A percentile compares a stretch with the other conserved stretches of the same genome.
These are phyloP conservation scores for Mediolabrus comicus DNA, from an alignment of 108 stramenopile species.

Conservation along the genomic window DNA sequence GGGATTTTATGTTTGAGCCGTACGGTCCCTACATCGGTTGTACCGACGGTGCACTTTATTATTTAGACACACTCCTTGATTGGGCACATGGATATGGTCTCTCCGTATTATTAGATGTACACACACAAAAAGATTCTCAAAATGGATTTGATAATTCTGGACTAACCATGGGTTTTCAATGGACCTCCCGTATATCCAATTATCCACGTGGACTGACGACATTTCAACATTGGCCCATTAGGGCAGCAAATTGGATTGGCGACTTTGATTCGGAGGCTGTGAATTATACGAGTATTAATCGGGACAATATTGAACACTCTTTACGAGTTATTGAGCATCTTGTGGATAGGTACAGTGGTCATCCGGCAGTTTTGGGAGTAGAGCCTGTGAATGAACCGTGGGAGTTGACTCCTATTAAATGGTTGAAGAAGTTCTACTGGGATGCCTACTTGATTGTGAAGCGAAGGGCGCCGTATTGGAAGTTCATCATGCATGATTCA, in stretches of 20 bases:
- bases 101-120: constrained; percentile 79
- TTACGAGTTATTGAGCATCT: constrained; percentile 72
- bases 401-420: constrained; percentile 86
- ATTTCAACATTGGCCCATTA: constrained; percentile 87
- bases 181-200: constrained; percentile 63
- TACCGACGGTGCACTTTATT: constrained; percentile 85
- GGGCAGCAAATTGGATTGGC: constrained; percentile 89
- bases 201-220: constrained; percentile 50
- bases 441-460: constrained; percentile 90
- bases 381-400: constrained; percentile 96
- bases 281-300: constrained; percentile 68
- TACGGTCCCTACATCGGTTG: constrained; percentile 90
- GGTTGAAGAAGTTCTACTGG: constrained; percentile 88
- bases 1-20: constrained; percentile 89
- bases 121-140: constrained; percentile 80
- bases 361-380: constrained; percentile 86
- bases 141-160: constrained; percentile 93
- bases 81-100: constrained; percentile 69
- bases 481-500: constrained; percentile 93
- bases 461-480: constrained; percentile 87
- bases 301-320: constrained; percentile 78
- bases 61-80: constrained; percentile 82
- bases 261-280: constrained; percentile 64
- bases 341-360: constrained; percentile 71
- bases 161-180: constrained; percentile 69